These are phyloP conservation scores for Fusarium sp. DNA, from an alignment of 2,329 filamentous ascomycete genomes.

Conservation along the genomic window DNA sequence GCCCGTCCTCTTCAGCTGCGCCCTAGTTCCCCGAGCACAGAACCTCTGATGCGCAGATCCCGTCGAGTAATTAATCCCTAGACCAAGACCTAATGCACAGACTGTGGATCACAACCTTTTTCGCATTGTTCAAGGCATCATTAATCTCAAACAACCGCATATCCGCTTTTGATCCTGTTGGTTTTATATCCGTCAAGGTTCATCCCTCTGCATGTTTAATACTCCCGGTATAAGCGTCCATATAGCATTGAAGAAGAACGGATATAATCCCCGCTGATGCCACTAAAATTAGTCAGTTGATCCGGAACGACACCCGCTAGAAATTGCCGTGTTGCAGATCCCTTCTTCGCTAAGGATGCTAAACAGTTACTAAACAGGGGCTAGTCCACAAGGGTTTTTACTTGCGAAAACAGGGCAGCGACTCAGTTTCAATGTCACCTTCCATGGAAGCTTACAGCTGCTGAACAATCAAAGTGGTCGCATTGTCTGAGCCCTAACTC, in stretches of 20 bases:
- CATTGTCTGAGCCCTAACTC: not conserved
- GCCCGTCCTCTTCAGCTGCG: not conserved
- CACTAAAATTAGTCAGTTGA: constrained; percentile 5
- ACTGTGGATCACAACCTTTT: not conserved
- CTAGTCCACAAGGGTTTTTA: not conserved
- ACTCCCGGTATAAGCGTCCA: not conserved
- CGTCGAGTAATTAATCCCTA: not conserved
- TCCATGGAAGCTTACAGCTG: not conserved
- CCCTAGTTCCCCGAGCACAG: not conserved
- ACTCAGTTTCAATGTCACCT: not conserved
- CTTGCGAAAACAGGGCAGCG: not conserved
- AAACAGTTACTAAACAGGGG: not conserved
- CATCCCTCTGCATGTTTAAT: not conserved
- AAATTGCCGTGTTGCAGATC: constrained; percentile 11
- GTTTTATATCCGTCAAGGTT: not conserved
- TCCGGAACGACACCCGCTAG: constrained; percentile 1
- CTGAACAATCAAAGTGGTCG: not conserved
- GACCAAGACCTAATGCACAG: not conserved
- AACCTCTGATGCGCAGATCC: not conserved
- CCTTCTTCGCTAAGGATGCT: not conserved
- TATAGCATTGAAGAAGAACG: not conserved
- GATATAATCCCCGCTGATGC: not conserved
- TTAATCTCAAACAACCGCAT: not conserved
- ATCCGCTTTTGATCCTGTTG: not conserved
- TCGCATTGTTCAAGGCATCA: not conserved